phyloP scores from a whole-genome alignment of 2,329 filamentous ascomycete genomes.

The Aspergillus amoenus region DNA sequence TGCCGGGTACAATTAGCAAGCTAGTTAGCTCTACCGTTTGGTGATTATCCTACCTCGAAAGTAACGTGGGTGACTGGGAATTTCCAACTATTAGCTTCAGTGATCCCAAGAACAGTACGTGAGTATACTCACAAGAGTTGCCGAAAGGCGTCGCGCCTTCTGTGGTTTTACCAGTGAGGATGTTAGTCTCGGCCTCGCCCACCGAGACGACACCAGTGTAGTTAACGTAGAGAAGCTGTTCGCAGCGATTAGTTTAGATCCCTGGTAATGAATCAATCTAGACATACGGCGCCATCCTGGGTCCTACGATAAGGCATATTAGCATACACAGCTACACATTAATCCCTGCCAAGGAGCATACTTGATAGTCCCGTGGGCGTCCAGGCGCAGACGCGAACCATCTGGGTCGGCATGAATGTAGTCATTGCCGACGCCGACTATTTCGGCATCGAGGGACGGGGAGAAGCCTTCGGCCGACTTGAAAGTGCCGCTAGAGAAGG shows the following conservation, averaged over 20 bases:
- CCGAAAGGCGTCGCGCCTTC: slow-evolving; percentile 40
- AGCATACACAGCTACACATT: background rate
- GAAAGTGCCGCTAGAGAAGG: slow-evolving; percentile 39
- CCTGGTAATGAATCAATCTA: background rate
- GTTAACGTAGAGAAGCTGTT: slow-evolving; percentile 38
- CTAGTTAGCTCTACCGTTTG: background rate
- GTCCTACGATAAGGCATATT: slow-evolving; percentile 23
- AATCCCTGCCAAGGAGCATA: slow-evolving; percentile 14
- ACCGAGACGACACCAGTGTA: slow-evolving; percentile 43
- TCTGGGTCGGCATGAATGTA: slow-evolving; percentile 45
- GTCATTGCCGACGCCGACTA: slow-evolving; percentile 41
- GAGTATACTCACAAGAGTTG: slow-evolving; percentile 36
- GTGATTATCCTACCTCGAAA: background rate
- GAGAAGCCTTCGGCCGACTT: slow-evolving; percentile 36
- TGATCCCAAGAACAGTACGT: background rate
- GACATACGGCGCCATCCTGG: slow-evolving; percentile 32
- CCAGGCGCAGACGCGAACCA: slow-evolving; percentile 39
- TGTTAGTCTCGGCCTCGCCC: slow-evolving; percentile 30
- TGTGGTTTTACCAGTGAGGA: slow-evolving; percentile 33
- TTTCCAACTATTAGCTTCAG: slow-evolving; percentile 5
- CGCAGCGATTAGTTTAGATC: background rate
- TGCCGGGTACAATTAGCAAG: slow-evolving; percentile 15
- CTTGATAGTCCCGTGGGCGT: slow-evolving; percentile 43
- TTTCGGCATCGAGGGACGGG: slow-evolving; percentile 37
- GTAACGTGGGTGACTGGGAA: slow-evolving; percentile 6